Base-by-base conservation (phyloP, 2,329 filamentous ascomycete genomes). In the Acarospora socialis region DNA sequence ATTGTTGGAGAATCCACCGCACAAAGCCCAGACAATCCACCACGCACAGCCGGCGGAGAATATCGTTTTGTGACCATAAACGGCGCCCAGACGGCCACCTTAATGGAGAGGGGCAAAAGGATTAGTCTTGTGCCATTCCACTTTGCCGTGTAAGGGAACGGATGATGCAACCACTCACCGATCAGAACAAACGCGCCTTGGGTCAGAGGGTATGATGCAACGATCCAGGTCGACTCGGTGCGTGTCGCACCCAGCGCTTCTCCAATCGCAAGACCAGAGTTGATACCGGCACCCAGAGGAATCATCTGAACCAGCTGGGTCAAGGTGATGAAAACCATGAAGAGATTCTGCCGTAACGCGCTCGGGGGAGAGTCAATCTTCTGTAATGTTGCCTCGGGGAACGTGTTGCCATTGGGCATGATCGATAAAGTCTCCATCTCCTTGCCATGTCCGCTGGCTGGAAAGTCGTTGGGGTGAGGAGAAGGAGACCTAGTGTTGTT, bases 151-250 rank as follows among this genome's bases (percentile, higher is more conserved):
- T n/a, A n/a, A n/a, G n/a, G n/a, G n/a, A 14, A 7, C 7, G 8
- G 25, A 7, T 14, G 8, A 7, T 8, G 25, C 25, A 13, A 7
- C 8, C 8, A 30, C 28, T 30, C 9, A 2, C 62, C 63, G 2
- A 69, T 53, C 3, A 77, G 54, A 19, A 75, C 65, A 41, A 74
- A 74, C 0, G 69, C 66, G 7, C 70, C 70, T 38, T 67, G 63
- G 0, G 65, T 61, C 8, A 68, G 48, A 53, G 54, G 48, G 28
- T 56, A 59, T 1, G 55, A 47, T 12, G 55, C 57, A 5, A 52
- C 50, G 35, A 57, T 54, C 57, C 57, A 60, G 29, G 26, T 36
- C 5, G 33, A 38, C 4, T 33, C 15, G 16, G 24, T 36, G n/a
- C 29, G 30, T 18, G 18, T 14, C 5, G 29, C 38, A 5, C 38